Evolutionary conservation across 2,329 filamentous ascomycete species (phyloP), one percentile per base, ranked within the genome.

Genomic region (Penicillium palitans): DNA sequence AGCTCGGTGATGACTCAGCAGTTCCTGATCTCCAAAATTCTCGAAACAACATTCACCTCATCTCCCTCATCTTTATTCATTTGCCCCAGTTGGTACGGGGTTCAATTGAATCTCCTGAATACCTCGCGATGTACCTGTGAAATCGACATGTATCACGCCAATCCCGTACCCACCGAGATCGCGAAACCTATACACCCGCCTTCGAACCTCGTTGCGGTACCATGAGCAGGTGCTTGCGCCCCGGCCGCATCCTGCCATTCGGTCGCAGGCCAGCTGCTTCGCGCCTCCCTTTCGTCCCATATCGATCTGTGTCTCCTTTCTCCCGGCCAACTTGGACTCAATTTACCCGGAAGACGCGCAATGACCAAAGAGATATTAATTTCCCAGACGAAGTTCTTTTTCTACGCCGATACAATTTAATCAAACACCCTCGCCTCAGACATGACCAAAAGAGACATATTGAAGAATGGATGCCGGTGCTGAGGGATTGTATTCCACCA

Each of bases 151-250:
- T 62, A 60, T 64, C 58, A 63, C 48, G 49, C 53, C 61, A 58
- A 42, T 61, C 60, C 37, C 49, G 60, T 61, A 49, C 61, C 57
- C 62, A 63, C 65, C 67, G 68, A 71, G 61, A 63, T 68, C 64
- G 68, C 66, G 64, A 69, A 69, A 63, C 59, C 60, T 63, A 67
- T 65, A 62, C 66, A 62, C 61, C 52, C 63, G 64, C 63, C 68
- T 57, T 66, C 58, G 62, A 64, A 52, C 57, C 63, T 66, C 46
- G 46, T 35, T 56, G 61, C 69, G 71, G 73, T 75, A 75, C 76
- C 76, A 78, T 78, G 76, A 74, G 71, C 72, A 69, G 68, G 69
- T 76, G 71, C 68, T 68, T 75, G 60, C 62, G 69, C 64, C 62
- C 70, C 70, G 67, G 71, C 67, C 71, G 68, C 68, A 68, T 71